Conservation (phyloP, 1,284 basidiomycete species). For the Cystobasidium pallidum region DNA sequence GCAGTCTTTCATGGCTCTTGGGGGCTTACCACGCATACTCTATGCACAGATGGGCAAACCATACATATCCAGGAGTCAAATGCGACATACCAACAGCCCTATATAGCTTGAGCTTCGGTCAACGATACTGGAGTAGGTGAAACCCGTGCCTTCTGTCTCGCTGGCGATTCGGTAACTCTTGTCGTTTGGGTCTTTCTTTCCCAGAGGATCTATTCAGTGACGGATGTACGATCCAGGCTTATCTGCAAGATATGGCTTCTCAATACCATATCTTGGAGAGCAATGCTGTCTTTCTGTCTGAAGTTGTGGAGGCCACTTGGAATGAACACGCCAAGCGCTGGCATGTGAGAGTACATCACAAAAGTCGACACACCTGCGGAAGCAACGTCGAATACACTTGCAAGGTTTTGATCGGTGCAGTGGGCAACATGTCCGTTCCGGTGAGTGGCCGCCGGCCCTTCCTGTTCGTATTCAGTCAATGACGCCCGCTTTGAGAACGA, state of each 20-base stretch:
- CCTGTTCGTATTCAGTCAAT: too few relatives aligned
- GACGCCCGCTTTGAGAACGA: neutral
- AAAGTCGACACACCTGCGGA: neutral
- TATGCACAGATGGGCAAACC: constrained; percentile 20
- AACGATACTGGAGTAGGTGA: constrained; percentile 38
- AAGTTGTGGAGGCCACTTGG: constrained; percentile 24
- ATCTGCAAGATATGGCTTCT: constrained; percentile 17
- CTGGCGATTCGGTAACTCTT: neutral
- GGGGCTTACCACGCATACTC: neutral
- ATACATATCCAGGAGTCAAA: constrained; percentile 29
- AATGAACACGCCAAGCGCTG: constrained; percentile 18
- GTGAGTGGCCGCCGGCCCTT: constrained; percentile 2
- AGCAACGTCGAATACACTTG: constrained; percentile 9
- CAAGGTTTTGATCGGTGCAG: constrained; percentile 35
- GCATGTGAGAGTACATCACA: constrained; percentile 7
- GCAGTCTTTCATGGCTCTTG: neutral
- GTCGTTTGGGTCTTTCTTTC: neutral
- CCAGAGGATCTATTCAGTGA: constrained; percentile 33
- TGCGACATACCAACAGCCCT: constrained; percentile 39
- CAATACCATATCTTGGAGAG: constrained; percentile 31
- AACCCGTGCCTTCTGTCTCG: neutral
- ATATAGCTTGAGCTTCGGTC: constrained; percentile 38
- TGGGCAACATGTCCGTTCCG: constrained; percentile 34
- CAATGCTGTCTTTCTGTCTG: constrained; percentile 18
- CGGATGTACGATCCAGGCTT: constrained; percentile 27